These are phyloP conservation scores for Mycothermus thermophilus DNA, from an alignment of 495 filamentous ascomycete genomes.

Conservation along the genomic window DNA sequence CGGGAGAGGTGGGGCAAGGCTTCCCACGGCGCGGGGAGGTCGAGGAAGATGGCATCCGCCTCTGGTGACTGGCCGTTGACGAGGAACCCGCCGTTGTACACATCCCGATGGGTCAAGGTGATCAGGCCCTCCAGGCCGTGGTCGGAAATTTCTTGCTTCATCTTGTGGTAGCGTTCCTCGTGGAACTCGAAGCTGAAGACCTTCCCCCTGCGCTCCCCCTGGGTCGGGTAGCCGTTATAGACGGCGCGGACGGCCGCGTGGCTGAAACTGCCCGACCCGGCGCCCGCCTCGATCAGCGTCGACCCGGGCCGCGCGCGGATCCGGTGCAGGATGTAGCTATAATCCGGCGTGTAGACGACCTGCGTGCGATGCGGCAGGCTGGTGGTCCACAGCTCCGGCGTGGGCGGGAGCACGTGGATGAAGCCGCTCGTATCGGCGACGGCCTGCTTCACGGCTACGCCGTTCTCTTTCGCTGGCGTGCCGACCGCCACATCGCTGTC, in stretches of 20 bases:
- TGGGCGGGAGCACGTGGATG: conserved; percentile 78
- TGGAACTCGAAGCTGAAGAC: conserved; percentile 95
- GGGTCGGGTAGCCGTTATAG: conserved; percentile 60
- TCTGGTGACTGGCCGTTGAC: conserved; percentile 43
- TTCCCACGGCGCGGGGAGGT: conserved; percentile 86
- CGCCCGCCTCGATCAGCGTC: conserved; percentile 80
- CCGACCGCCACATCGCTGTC: conserved; percentile 17
- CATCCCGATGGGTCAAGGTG: conserved; percentile 77
- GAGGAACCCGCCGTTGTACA: conserved; percentile 76
- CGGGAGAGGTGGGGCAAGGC: conserved; percentile 76
- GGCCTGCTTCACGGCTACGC: conserved; percentile 25
- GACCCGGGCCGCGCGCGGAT: conserved; percentile 69
- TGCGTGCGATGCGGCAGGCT: conserved; percentile 89
- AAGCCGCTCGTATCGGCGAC: conserved; percentile 67
- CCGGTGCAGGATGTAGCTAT: conserved; percentile 86
- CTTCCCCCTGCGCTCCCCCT: conserved; percentile 42
- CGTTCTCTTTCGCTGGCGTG: conserved; percentile 8
- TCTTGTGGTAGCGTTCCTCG: conserved; percentile 54
- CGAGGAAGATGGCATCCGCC: conserved; percentile 77
- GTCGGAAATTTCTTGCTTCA: conserved; percentile 56
- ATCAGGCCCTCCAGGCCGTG: conserved; percentile 65
- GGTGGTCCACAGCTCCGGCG: conserved; percentile 83
- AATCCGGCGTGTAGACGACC: conserved; percentile 95
- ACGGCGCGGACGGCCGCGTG: conserved; percentile 80
- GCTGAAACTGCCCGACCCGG: conserved; percentile 89